Percentiles rank a stretch among this genome's conserved stretches.
Conservation (phyloP, 2,329 filamentous ascomycete genomes). For the Malbranchea cinnamomea region DNA sequence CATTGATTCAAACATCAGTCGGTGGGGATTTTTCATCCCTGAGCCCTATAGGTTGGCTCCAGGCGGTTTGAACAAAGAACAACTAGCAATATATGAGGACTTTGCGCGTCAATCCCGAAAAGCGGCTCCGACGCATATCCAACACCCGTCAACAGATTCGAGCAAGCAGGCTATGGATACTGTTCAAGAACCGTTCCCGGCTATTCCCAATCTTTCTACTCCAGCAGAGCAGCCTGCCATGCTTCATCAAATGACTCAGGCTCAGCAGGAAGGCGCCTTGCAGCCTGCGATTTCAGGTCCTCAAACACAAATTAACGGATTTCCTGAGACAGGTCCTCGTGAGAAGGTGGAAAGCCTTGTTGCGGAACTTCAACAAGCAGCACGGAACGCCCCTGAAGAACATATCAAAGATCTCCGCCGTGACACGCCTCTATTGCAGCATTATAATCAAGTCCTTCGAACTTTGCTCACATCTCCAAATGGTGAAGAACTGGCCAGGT, state of each 20-base stretch:
- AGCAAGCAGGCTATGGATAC: conserved; percentile 48
- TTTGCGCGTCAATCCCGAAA: conserved; percentile 75
- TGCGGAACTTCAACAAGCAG: conserved; percentile 40
- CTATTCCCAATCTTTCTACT: conserved; percentile 46
- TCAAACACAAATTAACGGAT: conserved; percentile 45
- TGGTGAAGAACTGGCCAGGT: conserved; percentile 41
- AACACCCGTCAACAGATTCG: conserved; percentile 42
- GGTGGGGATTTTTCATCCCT: conserved; percentile 87
- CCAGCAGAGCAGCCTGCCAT: conserved; percentile 48
- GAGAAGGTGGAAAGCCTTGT: conserved; percentile 41
- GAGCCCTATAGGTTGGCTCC: conserved; percentile 82
- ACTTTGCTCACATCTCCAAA: conserved; percentile 39
- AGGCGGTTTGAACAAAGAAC: conserved; percentile 71
- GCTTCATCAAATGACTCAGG: conserved; percentile 41
- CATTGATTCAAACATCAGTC: conserved; percentile 64
- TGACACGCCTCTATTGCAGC: conserved; percentile 39
- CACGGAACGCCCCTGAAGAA: conserved; percentile 42
- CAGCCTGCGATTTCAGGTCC: conserved; percentile 22
- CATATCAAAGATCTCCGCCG: conserved; percentile 42
- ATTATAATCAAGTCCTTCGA: conserved; percentile 42
- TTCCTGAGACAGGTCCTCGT: conserved; percentile 39
- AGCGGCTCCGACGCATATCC: conserved; percentile 38
- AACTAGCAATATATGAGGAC: conserved; percentile 92
- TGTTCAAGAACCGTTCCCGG: conserved; percentile 44
- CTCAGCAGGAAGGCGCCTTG: conserved; percentile 31